A percentile compares a stretch with the other conserved stretches of the same genome.
Conservation (phyloP, 805 yeast species). For the Ascoidea rubescens region DNA sequence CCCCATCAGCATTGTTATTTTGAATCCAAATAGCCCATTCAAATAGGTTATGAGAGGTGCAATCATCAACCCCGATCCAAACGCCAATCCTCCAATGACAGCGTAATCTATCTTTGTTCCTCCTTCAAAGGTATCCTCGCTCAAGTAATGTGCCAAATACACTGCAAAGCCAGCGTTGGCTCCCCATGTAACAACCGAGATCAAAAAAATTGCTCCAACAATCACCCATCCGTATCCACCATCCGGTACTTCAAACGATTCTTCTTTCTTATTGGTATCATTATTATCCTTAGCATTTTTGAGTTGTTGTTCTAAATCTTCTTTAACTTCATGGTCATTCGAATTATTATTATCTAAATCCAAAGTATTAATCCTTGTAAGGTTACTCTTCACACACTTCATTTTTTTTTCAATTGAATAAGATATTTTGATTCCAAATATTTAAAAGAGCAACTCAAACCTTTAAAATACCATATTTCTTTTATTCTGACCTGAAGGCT, state of each 20-base stretch:
- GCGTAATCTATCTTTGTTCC: slow-evolving; percentile 33
- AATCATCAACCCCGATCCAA: slow-evolving; percentile 22
- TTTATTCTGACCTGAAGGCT: no score
- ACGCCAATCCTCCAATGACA: slow-evolving; percentile 40
- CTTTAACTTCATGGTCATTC: not conserved
- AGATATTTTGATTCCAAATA: no score
- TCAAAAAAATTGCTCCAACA: slow-evolving; percentile 32
- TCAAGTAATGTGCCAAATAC: slow-evolving; percentile 35
- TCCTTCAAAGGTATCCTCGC: slow-evolving; percentile 21
- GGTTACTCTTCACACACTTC: no score
- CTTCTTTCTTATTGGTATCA: no score
- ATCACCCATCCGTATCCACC: slow-evolving; percentile 42
- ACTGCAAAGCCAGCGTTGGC: slow-evolving; percentile 45
- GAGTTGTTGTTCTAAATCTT: not conserved
- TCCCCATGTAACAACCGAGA: slow-evolving; percentile 40
- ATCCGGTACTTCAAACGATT: slow-evolving; percentile 25
- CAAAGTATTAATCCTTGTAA: no score
- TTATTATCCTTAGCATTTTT: no score
- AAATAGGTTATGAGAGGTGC: slow-evolving; percentile 27
- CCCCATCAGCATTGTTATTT: slow-evolving; percentile 25
- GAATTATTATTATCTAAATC: not conserved
- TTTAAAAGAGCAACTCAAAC: no score
- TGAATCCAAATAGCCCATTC: slow-evolving; percentile 29
- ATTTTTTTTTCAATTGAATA: no score
- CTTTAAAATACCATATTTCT: no score